Base-by-base conservation (phyloP, 1,284 basidiomycete species). In the Agroathelia rolfsii region DNA sequence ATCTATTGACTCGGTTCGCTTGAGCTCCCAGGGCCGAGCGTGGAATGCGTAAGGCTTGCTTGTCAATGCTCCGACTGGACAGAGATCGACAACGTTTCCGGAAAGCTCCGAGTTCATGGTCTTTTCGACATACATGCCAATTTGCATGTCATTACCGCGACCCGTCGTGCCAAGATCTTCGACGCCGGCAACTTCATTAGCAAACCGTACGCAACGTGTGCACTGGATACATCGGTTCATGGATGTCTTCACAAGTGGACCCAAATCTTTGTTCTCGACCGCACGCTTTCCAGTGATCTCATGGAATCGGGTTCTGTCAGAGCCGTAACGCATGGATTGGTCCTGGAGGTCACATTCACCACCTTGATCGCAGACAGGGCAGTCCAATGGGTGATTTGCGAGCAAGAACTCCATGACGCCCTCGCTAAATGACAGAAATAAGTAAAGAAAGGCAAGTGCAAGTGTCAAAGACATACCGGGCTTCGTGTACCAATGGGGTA, bases 191-290 rank as follows among this genome's bases (percentile, higher is more conserved):
- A 98, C 90, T 56, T 99, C 94, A 62, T 98, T 98, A 32, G 93
- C 93, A 56, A 97, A 99, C 40, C 95, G 86, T 23, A 98, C 90
- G 56, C 95, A 99, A 44, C 95, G 89, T 9, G 94, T 98, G 66
- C 94, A 99, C 61, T 99, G 95, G 49, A 99, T 98, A 66, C 95
- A 98, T 38, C 94, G 79, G 59, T 93, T 99, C 94, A 99, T 99
- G 41, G 86, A 89, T 3, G 95, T 97, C 69, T 98, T 98, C 57
- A 99, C 90, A 30, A 99, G 74, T 8, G 95, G 95, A 5, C 95
- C 95, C 20, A 99, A 72, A 53, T 98, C 84, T 69, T 98, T 99
- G 72, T 99, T 87, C 62, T 97, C 94, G 12, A 95, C 87, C 1
- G 95, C 94, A 40, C 94, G 88, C 65, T 98, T 98, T 48, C 94